Percentiles rank a stretch among this genome's conserved stretches.
Evolutionary conservation across 441 rosid species (phyloP).

Genomic region (Populus tomentosa): DNA sequence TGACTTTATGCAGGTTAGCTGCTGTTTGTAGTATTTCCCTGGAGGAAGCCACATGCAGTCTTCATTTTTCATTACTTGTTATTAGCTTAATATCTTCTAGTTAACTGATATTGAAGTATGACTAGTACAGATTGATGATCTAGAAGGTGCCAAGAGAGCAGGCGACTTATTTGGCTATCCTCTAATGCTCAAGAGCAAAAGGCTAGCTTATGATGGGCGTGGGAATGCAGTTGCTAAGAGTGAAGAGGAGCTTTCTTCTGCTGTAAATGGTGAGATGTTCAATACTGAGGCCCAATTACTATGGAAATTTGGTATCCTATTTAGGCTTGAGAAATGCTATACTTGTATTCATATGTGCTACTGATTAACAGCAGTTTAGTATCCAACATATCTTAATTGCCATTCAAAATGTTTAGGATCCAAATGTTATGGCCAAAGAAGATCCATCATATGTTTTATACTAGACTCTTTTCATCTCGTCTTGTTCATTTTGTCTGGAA

Average conservation of each 20-base stretch:
- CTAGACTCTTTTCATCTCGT: background rate
- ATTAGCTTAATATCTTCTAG: no score
- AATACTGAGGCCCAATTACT: background rate
- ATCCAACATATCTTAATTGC: background rate
- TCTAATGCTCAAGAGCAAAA: conserved; percentile 89
- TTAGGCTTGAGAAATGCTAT: background rate
- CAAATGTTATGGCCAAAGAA: background rate
- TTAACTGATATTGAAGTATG: background rate
- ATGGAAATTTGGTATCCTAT: background rate
- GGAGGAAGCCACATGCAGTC: background rate
- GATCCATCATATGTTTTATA: background rate
- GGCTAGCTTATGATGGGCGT: conserved; percentile 96
- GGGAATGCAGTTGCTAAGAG: conserved; percentile 95
- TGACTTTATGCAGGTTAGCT: conserved; percentile 82
- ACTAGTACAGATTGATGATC: conserved; percentile 58
- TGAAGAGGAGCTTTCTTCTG: conserved; percentile 67
- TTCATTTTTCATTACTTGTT: background rate
- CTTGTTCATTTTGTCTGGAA: background rate
- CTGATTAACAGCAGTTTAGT: background rate
- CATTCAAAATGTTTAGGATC: background rate
- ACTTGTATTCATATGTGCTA: background rate
- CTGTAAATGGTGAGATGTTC: conserved; percentile 50
- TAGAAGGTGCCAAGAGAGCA: conserved; percentile 70
- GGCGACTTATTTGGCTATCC: conserved; percentile 79
- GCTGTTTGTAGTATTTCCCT: conserved; percentile 13